Percentiles rank a stretch among this genome's conserved stretches.
Evolutionary conservation across 2,329 filamentous ascomycete genomes (phyloP).

Genomic region (Calonectria hongkongensis): DNA sequence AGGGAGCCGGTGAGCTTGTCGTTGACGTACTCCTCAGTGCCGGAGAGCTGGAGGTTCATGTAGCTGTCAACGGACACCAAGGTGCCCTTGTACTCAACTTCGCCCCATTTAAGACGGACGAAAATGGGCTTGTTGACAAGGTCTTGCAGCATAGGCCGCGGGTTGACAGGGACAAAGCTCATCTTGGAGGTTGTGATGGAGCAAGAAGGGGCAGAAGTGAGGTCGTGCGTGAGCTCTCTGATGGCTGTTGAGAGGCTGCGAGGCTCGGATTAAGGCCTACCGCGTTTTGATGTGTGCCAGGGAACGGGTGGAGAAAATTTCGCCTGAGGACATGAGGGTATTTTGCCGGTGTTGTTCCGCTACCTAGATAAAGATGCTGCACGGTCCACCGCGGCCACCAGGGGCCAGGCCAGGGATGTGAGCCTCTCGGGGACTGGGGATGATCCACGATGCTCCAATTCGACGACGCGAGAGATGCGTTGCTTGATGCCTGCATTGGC

Average conservation of each 20-base stretch:
- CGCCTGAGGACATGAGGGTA: slow-evolving; percentile 23
- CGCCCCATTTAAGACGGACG: slow-evolving; percentile 97
- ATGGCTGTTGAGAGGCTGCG: slow-evolving; percentile 15
- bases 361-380: background rate
- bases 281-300: slow-evolving; percentile 32
- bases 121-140: slow-evolving; percentile 94
- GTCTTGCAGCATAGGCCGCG: slow-evolving; percentile 95
- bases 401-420: slow-evolving; percentile 7
- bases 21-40: slow-evolving; percentile 94
- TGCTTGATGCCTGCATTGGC: background rate
- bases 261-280: slow-evolving; percentile 28
- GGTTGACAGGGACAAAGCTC: slow-evolving; percentile 92
- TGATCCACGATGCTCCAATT: background rate
- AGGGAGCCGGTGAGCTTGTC: slow-evolving; percentile 89
- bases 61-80: slow-evolving; percentile 97
- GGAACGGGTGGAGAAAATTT: slow-evolving; percentile 17
- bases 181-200: slow-evolving; percentile 27
- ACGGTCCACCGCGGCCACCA: background rate
- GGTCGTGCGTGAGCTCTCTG: slow-evolving; percentile 8
- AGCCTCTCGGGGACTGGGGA: background rate
- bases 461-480: background rate
- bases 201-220: background rate
- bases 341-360: slow-evolving; percentile 18
- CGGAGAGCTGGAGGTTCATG: slow-evolving; percentile 97
- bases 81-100: slow-evolving; percentile 96